Conservation (phyloP, 345 rosid species). For the Hibiscus trionum region DNA sequence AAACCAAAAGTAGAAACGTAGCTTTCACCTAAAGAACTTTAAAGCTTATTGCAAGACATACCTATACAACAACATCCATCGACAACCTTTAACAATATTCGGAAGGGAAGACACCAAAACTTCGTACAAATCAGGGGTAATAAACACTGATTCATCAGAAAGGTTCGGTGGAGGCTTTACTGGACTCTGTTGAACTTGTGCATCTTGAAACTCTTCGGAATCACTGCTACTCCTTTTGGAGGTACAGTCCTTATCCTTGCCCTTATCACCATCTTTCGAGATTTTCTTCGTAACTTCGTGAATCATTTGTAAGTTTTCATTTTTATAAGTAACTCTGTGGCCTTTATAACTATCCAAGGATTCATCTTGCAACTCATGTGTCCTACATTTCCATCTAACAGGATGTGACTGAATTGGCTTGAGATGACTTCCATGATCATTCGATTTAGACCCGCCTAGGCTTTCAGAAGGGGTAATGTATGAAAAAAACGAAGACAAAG, state of each 20-base stretch:
- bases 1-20: neutral
- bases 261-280: constrained; percentile 14
- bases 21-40: constrained; percentile 12
- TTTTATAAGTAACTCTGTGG: constrained; percentile 2
- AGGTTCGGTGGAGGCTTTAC: constrained; percentile 35
- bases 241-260: constrained; percentile 7
- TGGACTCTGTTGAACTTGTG: constrained; percentile 28
- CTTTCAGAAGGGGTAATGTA: constrained; percentile 22
- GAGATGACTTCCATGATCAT: constrained; percentile 28
- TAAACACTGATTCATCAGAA: constrained; percentile 51
- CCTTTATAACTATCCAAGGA: constrained; percentile 21
- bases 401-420: constrained; percentile 39
- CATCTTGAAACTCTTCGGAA: constrained; percentile 39
- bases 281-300: constrained; percentile 2
- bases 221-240: constrained; percentile 33
- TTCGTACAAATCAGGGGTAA: constrained; percentile 54
- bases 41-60: constrained; percentile 21
- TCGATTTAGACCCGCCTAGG: constrained; percentile 31
- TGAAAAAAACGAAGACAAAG: constrained; percentile 46
- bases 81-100: constrained; percentile 79
- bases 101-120: constrained; percentile 76
- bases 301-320: constrained; percentile 10
- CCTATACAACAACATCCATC: constrained; percentile 86
- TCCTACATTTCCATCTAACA: constrained; percentile 31
- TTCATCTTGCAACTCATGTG: constrained; percentile 24